phyloP scores from a whole-genome alignment of 139 green algal species.

The Deuterostichococcus epilithicus region DNA sequence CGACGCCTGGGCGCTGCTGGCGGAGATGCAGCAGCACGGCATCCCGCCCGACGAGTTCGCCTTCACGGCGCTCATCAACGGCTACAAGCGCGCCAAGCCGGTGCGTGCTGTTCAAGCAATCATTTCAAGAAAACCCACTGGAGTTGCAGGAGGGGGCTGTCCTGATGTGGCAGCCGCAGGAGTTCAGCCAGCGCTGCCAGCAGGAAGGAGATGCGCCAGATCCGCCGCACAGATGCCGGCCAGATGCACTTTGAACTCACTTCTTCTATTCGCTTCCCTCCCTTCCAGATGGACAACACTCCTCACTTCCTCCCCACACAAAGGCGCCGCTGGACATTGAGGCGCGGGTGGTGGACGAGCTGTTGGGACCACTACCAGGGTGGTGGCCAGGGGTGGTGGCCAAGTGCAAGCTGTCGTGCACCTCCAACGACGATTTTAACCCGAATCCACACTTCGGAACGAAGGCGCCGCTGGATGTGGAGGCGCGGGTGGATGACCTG shows the following conservation, averaged over 20 bases:
- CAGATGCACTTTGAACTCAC: neutral
- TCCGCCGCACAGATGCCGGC: too few species aligned
- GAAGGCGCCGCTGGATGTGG: neutral
- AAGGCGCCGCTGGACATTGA: too few species aligned
- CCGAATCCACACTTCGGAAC: neutral
- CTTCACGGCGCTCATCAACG: constrained; percentile 13
- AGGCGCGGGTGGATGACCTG: neutral
- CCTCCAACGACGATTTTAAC: neutral
- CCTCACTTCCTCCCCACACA: too few species aligned
- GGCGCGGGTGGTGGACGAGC: neutral
- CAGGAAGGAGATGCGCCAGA: too few species aligned
- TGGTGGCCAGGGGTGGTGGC: neutral
- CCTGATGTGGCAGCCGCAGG: neutral
- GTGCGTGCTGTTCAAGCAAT: too few species aligned
- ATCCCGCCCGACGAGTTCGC: constrained; percentile 6
- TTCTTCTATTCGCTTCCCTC: neutral
- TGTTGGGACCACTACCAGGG: neutral
- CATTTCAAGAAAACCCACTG: too few species aligned
- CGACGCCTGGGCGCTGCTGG: neutral
- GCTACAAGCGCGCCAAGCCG: constrained; percentile 5
- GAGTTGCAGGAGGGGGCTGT: neutral
- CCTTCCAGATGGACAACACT: neutral
- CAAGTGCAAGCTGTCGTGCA: neutral
- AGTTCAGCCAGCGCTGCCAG: too few species aligned
- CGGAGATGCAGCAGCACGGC: constrained; percentile 1